phyloP scores from a whole-genome alignment of 805 yeast species.

The Lachancea sp. region DNA sequence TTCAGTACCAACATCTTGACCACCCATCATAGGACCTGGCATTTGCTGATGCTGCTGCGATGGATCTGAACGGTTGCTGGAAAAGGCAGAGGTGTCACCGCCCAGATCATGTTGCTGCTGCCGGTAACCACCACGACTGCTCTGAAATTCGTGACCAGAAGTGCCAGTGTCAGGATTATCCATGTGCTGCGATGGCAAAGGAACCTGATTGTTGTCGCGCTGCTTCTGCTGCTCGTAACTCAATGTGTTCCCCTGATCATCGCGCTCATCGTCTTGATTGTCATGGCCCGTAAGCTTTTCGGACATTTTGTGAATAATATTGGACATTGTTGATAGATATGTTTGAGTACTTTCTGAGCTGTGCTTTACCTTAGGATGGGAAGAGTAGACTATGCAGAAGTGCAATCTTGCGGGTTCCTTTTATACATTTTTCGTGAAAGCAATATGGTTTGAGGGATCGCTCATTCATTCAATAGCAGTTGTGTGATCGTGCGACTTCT shows the following conservation, averaged over 20 bases:
- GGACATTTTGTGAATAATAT: constrained; percentile 28
- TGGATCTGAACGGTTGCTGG: constrained; percentile 1
- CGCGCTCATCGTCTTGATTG: constrained; percentile 11
- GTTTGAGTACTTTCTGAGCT: neutral
- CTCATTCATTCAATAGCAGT: no score
- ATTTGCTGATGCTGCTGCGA: constrained; percentile 4
- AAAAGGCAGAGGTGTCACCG: constrained; percentile 1
- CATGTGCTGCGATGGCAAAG: constrained; percentile 10
- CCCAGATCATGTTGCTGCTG: constrained; percentile 9
- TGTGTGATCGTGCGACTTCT: no score
- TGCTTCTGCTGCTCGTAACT: constrained; percentile 8
- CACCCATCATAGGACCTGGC: constrained; percentile 9
- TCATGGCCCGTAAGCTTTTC: constrained; percentile 28
- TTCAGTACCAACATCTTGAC: neutral
- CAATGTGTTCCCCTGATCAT: constrained; percentile 9
- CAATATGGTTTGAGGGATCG: no score
- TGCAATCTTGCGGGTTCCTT: no score
- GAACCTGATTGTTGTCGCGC: constrained; percentile 2
- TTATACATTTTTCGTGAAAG: no score
- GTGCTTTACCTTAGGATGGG: no score
- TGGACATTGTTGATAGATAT: constrained; percentile 22
- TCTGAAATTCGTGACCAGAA: constrained; percentile 6
- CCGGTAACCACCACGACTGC: constrained; percentile 8
- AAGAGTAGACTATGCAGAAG: neutral
- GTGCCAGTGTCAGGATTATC: constrained; percentile 1